Evolutionary conservation across 495 filamentous ascomycete species (phyloP), one percentile per base, ranked within the genome.

Genomic region (Neurospora sp.): DNA sequence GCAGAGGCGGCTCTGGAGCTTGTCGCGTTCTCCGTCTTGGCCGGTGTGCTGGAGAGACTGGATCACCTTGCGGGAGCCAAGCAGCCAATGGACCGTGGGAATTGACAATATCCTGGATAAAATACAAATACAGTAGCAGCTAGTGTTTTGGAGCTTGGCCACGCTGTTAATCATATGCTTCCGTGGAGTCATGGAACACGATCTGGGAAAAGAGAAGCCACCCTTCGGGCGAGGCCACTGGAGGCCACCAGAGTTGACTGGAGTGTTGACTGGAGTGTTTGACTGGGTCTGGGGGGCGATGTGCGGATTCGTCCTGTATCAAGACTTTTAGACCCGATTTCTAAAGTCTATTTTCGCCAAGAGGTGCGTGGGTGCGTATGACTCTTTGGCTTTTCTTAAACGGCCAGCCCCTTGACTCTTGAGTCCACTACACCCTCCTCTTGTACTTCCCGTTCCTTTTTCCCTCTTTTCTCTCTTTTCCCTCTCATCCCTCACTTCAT

Each of bases 381-480:
- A 66, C 54, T 66, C 54, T 66, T 62, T 60, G 11, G 49, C 49
- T 27, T 31, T 60, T 60, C 49, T 66, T 62, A 62, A 35, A 62
- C 54, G 54, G 54, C 27, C 54, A 35, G 27, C 54, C 54, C 54
- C 54, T 62, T 66, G 54, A 66, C 54, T 66, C 54, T 66, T 37
- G 27, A 66, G 27, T 66, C 54, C 7, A 66, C 54, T 35, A 62
- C 20, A 66, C 7, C 23, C 27, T 66, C 54, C 6, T 66, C 54
- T 66, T 66, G 54, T 66, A 66, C 27, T 66, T 66, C 54, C 54
- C 54, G 14, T 66, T 35, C 54, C 27, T 35, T 35, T 62, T 62
- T 62, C 27, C 54, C 27, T 62, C 54, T 35, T 31, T 79, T 82
- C 78, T 74, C 77, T 76, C 73, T 73, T 66, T 74, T 78, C 38